These are phyloP conservation scores for Zopfochytrium polystomum DNA, from an alignment of 371 early-diverging fungal species.

Conservation along the genomic window DNA sequence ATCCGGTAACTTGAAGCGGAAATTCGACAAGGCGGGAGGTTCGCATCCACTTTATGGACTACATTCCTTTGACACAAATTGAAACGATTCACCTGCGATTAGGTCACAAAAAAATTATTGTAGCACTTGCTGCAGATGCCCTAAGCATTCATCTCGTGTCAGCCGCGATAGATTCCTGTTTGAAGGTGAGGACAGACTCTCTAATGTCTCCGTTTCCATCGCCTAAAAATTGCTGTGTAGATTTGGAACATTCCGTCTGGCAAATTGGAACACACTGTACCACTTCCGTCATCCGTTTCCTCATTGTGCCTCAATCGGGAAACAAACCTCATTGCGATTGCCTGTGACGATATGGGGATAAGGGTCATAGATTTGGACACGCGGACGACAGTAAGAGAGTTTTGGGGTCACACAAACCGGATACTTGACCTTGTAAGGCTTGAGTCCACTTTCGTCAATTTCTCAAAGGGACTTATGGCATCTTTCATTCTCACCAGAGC, in stretches of 20 bases:
- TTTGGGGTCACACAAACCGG: conserved; percentile 80
- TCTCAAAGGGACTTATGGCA: conserved; percentile 5
- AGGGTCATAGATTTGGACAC: conserved; percentile 85
- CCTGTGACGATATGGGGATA: conserved; percentile 80
- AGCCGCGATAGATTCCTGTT: conserved; percentile 72
- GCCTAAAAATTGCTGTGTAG: conserved; percentile 32
- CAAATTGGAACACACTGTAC: conserved; percentile 59
- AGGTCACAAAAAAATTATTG: conserved; percentile 80
- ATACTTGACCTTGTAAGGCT: conserved; percentile 76
- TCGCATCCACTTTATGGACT: no score
- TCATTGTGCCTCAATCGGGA: conserved; percentile 63
- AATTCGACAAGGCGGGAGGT: conserved; percentile 54
- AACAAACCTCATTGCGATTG: conserved; percentile 76
- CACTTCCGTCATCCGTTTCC: conserved; percentile 69
- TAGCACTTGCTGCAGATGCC: conserved; percentile 73
- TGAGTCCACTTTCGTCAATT: conserved; percentile 10
- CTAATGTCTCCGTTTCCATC: background rate
- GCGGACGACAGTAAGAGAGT: conserved; percentile 75
- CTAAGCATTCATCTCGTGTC: conserved; percentile 71
- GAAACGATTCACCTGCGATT: background rate
- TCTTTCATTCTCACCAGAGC: conserved; percentile 41
- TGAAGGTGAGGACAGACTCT: conserved; percentile 55
- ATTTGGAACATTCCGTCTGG: conserved; percentile 79
- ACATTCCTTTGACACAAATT: background rate
- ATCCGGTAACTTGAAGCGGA: conserved; percentile 74